These are phyloP conservation scores for Kazachstania africana DNA, from an alignment of 805 yeast species.

Conservation along the genomic window DNA sequence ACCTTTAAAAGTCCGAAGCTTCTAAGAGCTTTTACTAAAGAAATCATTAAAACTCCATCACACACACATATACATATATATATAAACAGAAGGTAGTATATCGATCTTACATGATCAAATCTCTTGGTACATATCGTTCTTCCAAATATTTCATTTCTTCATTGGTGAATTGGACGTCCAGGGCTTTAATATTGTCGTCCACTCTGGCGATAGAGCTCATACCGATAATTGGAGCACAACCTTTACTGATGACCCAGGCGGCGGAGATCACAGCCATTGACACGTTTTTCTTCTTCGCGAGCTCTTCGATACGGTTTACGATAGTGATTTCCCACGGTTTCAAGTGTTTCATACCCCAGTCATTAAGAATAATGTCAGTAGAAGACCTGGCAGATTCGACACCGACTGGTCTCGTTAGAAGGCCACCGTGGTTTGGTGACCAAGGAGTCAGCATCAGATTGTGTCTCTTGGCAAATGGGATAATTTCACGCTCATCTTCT, in stretches of 20 bases:
- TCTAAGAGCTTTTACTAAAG: no score
- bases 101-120: no score
- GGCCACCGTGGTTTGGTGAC: conserved; percentile 48
- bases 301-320: conserved; percentile 40
- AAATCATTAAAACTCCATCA: no score
- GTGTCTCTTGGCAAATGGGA: conserved; percentile 40
- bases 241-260: conserved; percentile 44
- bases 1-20: no score
- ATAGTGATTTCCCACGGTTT: conserved; percentile 29
- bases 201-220: conserved; percentile 36
- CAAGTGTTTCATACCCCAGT: conserved; percentile 31
- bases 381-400: conserved; percentile 4
- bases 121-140: conserved; percentile 4
- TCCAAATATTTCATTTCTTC: conserved; percentile 13
- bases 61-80: no score
- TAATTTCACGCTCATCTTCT: conserved; percentile 58
- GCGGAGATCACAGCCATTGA: conserved; percentile 43
- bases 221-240: conserved; percentile 46
- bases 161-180: conserved; percentile 27
- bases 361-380: no score
- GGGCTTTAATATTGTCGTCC: conserved; percentile 38
- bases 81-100: no score
- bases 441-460: conserved; percentile 50
- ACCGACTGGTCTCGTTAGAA: conserved; percentile 36
- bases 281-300: conserved; percentile 36